These are phyloP conservation scores for Myochromella boudieri DNA, from an alignment of 768 basidiomycete genomes.

Conservation along the genomic window DNA sequence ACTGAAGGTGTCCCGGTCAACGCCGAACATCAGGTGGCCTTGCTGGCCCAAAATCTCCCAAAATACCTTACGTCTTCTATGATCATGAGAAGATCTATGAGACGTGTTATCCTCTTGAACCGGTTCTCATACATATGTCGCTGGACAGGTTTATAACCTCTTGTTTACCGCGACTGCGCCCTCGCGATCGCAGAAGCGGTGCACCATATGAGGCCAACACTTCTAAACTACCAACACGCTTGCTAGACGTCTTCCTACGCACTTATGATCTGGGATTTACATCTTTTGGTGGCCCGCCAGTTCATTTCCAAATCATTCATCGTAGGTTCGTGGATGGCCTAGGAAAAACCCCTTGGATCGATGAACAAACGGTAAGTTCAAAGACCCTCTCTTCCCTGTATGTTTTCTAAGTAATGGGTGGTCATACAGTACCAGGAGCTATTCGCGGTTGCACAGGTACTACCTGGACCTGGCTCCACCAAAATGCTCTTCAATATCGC, in stretches of 20 bases:
- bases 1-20: no score
- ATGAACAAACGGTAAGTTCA: conserved; percentile 37
- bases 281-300: conserved; percentile 49
- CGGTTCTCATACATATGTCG: not conserved
- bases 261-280: conserved; percentile 42
- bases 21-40: not conserved
- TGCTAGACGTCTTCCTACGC: conserved; percentile 28
- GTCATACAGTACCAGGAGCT: conserved; percentile 38
- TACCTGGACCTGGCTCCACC: conserved; percentile 49
- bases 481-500: conserved; percentile 49
- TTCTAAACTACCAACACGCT: not conserved
- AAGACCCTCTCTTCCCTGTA: conserved; percentile 11
- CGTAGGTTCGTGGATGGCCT: conserved; percentile 32
- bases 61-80: not conserved
- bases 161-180: not conserved
- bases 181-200: not conserved
- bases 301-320: conserved; percentile 48
- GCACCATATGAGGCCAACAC: not conserved
- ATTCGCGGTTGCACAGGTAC: conserved; percentile 45
- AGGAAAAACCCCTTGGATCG: conserved; percentile 37
- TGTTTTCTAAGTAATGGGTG: not conserved
- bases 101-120: not conserved
- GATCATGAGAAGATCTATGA: no score
- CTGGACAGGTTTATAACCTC: not conserved
- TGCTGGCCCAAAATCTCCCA: not conserved